These are phyloP conservation scores for Monosporascus sp. DNA, from an alignment of 2,329 filamentous ascomycete genomes.

Conservation along the genomic window DNA sequence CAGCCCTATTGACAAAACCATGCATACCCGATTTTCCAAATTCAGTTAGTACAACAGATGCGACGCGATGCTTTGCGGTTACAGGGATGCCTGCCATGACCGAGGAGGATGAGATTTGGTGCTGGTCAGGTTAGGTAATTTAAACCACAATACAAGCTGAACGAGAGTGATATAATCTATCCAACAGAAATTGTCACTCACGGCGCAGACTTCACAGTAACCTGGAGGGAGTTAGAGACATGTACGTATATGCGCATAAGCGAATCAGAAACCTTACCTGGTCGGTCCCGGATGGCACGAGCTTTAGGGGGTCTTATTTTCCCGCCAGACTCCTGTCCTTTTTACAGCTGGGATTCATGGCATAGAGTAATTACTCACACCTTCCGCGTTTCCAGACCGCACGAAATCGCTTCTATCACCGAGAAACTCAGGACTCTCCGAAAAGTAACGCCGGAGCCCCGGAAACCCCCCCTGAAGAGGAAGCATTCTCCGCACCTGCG, in stretches of 20 bases:
- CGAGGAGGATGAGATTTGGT: not conserved
- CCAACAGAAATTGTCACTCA: not conserved
- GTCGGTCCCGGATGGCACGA: conserved; percentile 42
- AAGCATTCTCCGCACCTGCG: conserved; percentile 26
- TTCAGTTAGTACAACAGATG: not conserved
- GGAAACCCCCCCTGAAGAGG: conserved; percentile 23
- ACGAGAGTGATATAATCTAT: not conserved
- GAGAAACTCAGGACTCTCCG: conserved; percentile 42
- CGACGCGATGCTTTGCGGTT: not conserved
- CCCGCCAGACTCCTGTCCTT: not conserved
- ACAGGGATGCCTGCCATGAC: too few relatives aligned
- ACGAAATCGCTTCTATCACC: conserved; percentile 43
- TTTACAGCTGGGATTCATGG: too few relatives aligned
- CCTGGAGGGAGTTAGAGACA: conserved; percentile 20
- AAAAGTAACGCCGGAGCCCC: conserved; percentile 43
- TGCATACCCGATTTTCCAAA: conserved; percentile 24
- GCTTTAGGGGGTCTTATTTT: conserved; percentile 18
- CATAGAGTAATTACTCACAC: not conserved
- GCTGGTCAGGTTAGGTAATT: not conserved
- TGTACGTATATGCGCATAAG: not conserved
- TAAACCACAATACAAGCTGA: not conserved
- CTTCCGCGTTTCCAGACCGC: conserved; percentile 39
- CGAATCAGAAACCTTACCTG: conserved; percentile 28
- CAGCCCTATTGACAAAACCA: conserved; percentile 44
- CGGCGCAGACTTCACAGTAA: conserved; percentile 36